Evolutionary conservation across 202 grass and related monocot genomes (phyloP).

Genomic region (Carex arenaria): DNA sequence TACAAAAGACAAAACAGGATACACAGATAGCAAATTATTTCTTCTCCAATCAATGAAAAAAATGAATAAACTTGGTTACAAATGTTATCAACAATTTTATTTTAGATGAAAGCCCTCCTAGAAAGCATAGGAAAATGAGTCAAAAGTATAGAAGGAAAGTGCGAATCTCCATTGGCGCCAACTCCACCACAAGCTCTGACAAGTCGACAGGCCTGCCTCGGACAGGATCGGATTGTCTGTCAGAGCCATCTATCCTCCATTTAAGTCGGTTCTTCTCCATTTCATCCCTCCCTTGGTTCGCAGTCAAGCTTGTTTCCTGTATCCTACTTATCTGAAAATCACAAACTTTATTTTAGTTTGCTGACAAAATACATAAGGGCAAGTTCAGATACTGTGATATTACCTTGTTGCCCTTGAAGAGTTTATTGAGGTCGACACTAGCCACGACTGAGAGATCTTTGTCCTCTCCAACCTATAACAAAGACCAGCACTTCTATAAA

Average conservation of each 20-base stretch:
- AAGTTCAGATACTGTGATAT: not conserved
- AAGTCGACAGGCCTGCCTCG: conserved; percentile 31
- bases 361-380: not conserved
- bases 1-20: not conserved
- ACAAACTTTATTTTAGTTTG: not conserved
- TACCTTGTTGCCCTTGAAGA: conserved; percentile 41
- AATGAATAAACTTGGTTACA: not conserved
- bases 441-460: conserved; percentile 34
- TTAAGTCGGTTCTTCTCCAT: conserved; percentile 40
- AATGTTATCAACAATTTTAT: not conserved
- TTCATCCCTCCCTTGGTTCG: conserved; percentile 33
- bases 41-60: not conserved
- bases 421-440: conserved; percentile 35
- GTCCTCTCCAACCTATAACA: conserved; percentile 35
- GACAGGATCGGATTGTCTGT: not conserved
- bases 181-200: conserved; percentile 32
- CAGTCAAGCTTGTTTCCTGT: conserved; percentile 37
- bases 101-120: not conserved
- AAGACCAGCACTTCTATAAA: not conserved
- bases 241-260: conserved; percentile 31
- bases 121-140: not conserved
- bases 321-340: conserved; percentile 32
- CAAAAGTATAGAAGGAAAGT: conserved; percentile 31
- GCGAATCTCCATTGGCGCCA: conserved; percentile 48
- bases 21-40: not conserved